phyloP scores from a whole-genome alignment of 2,329 filamentous ascomycete species.

The Paraphaeosphaeria sporulosa region DNA sequence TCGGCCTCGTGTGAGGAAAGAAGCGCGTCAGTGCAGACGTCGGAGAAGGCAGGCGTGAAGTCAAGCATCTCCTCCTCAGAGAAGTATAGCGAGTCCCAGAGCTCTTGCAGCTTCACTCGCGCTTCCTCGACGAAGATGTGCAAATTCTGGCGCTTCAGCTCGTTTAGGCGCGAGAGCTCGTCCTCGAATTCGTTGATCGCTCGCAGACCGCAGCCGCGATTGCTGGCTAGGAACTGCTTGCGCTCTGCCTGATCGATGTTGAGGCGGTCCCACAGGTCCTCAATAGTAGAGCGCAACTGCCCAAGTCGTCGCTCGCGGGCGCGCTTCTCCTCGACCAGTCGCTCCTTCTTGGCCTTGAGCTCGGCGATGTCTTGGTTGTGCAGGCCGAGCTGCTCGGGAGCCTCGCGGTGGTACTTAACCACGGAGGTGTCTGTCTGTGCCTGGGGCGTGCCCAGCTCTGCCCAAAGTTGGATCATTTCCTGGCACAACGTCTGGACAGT shows the following conservation, averaged over 20 bases:
- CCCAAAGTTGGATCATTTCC: slow-evolving; percentile 93
- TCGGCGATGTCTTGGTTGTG: slow-evolving; percentile 84
- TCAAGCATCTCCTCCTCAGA: slow-evolving; percentile 99
- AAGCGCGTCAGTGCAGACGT: slow-evolving; percentile 95
- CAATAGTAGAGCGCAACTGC: slow-evolving; percentile 79
- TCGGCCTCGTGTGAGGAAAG: slow-evolving; percentile 95
- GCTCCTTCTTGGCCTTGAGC: slow-evolving; percentile 78
- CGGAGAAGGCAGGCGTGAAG: slow-evolving; percentile 95
- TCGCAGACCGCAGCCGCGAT: slow-evolving; percentile 88
- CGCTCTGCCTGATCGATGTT: slow-evolving; percentile 83
- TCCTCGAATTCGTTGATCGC: slow-evolving; percentile 97
- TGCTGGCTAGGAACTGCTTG: slow-evolving; percentile 83
- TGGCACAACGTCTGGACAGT: slow-evolving; percentile 78
- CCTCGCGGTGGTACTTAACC: slow-evolving; percentile 86
- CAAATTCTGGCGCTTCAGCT: slow-evolving; percentile 93
- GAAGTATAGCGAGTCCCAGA: slow-evolving; percentile 94
- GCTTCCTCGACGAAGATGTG: slow-evolving; percentile 97
- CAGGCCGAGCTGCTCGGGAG: slow-evolving; percentile 91
- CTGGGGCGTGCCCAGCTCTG: slow-evolving; percentile 91
- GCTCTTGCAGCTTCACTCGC: slow-evolving; percentile 85
- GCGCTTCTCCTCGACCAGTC: slow-evolving; percentile 87
- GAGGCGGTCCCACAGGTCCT: slow-evolving; percentile 86
- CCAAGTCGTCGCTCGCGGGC: slow-evolving; percentile 78
- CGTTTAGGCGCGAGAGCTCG: slow-evolving; percentile 83
- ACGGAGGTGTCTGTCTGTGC: slow-evolving; percentile 88